Conservation (phyloP, 2,329 filamentous ascomycete species). For the Aspergillus sp. region DNA sequence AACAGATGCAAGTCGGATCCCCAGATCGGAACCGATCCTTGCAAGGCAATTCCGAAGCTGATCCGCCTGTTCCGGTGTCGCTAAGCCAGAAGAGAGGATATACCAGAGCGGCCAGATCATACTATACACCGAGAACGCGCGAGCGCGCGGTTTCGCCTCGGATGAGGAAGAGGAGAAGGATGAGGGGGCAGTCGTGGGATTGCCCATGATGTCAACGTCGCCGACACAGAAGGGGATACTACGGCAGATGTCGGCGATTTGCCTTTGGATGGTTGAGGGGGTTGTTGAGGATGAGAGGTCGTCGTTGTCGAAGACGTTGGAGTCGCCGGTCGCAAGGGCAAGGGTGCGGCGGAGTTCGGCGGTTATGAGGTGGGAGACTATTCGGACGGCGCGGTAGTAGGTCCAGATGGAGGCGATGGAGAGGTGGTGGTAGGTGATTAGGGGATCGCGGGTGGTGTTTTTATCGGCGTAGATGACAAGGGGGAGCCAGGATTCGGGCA, state of each 20-base stretch:
- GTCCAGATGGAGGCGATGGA: conserved; percentile 38
- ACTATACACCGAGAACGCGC: conserved; percentile 38
- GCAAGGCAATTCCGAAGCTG: conserved; percentile 34
- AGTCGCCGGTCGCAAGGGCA: conserved; percentile 1
- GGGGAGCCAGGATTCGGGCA: conserved; percentile 41
- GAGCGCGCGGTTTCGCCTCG: conserved; percentile 26
- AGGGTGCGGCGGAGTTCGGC: conserved; percentile 31
- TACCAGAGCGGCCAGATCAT: conserved; percentile 47
- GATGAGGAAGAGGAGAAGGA: not conserved
- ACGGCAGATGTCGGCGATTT: conserved; percentile 41
- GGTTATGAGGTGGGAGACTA: conserved; percentile 38
- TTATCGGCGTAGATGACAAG: conserved; percentile 33
- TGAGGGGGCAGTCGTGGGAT: conserved; percentile 21
- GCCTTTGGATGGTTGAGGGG: conserved; percentile 31
- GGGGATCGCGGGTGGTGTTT: conserved; percentile 32
- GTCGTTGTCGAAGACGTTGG: not conserved
- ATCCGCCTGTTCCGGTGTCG: conserved; percentile 34
- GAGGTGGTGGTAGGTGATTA: conserved; percentile 40
- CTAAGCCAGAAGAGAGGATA: conserved; percentile 37
- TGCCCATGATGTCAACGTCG: conserved; percentile 39
- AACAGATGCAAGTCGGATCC: conserved; percentile 40
- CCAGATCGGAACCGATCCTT: conserved; percentile 36
- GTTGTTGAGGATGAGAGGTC: not conserved
- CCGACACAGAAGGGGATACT: conserved; percentile 41
- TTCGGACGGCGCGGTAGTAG: conserved; percentile 41